Conservation (phyloP, 805 yeast species). For the Lachancea sp. region DNA sequence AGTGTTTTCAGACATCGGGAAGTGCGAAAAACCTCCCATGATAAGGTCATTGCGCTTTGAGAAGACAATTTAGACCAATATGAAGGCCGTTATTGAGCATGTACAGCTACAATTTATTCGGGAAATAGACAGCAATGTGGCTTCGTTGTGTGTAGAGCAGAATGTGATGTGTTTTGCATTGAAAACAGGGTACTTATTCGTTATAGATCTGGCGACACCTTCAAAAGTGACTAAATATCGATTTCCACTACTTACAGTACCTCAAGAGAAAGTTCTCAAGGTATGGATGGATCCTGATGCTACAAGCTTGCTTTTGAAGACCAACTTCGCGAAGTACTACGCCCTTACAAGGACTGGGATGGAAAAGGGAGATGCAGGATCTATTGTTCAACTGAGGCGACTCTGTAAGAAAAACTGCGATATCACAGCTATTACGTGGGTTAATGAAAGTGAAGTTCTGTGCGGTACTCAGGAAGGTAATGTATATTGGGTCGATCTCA, state of each 20-base stretch:
- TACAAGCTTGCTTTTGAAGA: constrained; percentile 21
- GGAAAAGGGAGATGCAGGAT: constrained; percentile 4
- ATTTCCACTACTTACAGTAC: constrained; percentile 25
- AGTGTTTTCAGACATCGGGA: too few species aligned
- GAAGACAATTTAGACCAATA: too few species aligned
- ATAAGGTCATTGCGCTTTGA: too few species aligned
- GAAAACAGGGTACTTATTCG: constrained; percentile 45
- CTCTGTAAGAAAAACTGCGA: constrained; percentile 23
- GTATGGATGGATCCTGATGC: constrained; percentile 26
- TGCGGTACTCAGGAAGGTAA: constrained; percentile 24
- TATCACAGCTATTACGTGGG: constrained; percentile 22
- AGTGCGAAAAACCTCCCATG: too few species aligned
- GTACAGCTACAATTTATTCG: constrained; percentile 49
- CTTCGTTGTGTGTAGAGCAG: constrained; percentile 45
- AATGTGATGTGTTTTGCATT: constrained; percentile 53
- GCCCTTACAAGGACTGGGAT: constrained; percentile 14
- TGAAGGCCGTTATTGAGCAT: constrained; percentile 29
- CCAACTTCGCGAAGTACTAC: constrained; percentile 29
- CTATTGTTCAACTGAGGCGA: constrained; percentile 13
- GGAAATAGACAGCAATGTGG: constrained; percentile 38
- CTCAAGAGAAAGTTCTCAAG: constrained; percentile 19
- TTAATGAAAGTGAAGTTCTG: constrained; percentile 12
- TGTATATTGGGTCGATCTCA: constrained; percentile 15
- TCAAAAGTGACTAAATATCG: constrained; percentile 45
- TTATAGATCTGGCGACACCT: constrained; percentile 64